Evolutionary conservation across 2,329 filamentous ascomycete species (phyloP).

Genomic region (Fusarium buharicum): DNA sequence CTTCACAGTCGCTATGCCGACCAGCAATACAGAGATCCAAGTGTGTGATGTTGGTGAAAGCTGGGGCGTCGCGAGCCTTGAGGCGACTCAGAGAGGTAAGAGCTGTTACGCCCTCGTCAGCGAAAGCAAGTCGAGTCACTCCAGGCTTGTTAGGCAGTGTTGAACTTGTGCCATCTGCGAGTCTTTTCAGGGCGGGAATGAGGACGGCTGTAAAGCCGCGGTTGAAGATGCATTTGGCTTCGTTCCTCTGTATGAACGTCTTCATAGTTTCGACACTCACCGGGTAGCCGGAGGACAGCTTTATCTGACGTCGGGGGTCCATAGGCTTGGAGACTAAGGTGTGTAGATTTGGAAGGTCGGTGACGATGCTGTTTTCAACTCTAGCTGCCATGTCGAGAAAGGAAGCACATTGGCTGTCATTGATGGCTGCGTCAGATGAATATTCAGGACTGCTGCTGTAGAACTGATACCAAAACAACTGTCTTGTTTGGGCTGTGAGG

Average conservation of each 20-base stretch:
- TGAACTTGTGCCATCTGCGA: background rate
- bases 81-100: background rate
- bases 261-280: background rate
- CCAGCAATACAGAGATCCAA: constrained; percentile 11
- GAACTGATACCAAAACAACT: background rate
- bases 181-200: background rate
- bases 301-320: constrained; percentile 1
- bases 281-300: background rate
- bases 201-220: constrained; percentile 1
- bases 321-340: constrained; percentile 18
- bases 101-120: background rate
- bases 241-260: background rate
- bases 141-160: background rate
- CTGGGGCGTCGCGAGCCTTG: background rate
- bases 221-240: background rate
- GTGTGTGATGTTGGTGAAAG: constrained; percentile 1
- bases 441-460: background rate
- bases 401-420: background rate
- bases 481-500: background rate
- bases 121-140: constrained; percentile 7
- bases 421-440: background rate
- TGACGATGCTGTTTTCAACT: background rate
- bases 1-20: background rate
- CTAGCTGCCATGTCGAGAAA: background rate
- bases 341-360: constrained; percentile 2